Evolutionary conservation across 306 rosid species (phyloP).

Genomic region (Prunus armeniaca): DNA sequence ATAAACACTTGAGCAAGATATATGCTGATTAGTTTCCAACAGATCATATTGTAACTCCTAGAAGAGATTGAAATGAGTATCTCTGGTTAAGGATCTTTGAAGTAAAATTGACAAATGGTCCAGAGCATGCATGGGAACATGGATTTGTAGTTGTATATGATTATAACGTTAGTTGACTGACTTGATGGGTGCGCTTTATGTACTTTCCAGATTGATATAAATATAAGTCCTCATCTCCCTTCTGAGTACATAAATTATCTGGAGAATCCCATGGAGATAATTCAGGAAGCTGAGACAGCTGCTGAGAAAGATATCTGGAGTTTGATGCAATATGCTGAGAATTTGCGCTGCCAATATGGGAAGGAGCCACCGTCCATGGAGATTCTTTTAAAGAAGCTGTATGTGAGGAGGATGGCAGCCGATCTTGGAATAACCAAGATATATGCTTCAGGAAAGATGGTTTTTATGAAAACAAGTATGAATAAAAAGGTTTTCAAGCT

Average conservation of each 20-base stretch:
- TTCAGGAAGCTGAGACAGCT: conserved; percentile 78
- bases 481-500: conserved; percentile 67
- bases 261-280: conserved; percentile 87
- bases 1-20: background rate
- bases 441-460: conserved; percentile 66
- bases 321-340: conserved; percentile 87
- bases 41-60: background rate
- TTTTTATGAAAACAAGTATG: conserved; percentile 76
- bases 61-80: background rate
- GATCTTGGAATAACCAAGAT: conserved; percentile 78
- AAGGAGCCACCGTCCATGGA: conserved; percentile 92
- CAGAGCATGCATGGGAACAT: background rate
- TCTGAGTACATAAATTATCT: conserved; percentile 85
- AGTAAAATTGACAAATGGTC: background rate
- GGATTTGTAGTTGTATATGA: background rate
- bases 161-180: background rate
- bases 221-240: conserved; percentile 77
- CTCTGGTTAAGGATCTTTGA: background rate
- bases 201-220: conserved; percentile 59
- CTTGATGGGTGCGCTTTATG: conserved; percentile 9
- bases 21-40: conserved; percentile 1
- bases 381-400: conserved; percentile 74
- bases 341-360: conserved; percentile 78
- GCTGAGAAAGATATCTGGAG: conserved; percentile 83
- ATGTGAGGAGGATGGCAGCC: conserved; percentile 93